Percentiles rank a stretch among this genome's conserved stretches.
These are phyloP conservation scores for Sporothrix brunneoviolacea DNA, from an alignment of 2,329 filamentous ascomycete genomes.

Conservation along the genomic window DNA sequence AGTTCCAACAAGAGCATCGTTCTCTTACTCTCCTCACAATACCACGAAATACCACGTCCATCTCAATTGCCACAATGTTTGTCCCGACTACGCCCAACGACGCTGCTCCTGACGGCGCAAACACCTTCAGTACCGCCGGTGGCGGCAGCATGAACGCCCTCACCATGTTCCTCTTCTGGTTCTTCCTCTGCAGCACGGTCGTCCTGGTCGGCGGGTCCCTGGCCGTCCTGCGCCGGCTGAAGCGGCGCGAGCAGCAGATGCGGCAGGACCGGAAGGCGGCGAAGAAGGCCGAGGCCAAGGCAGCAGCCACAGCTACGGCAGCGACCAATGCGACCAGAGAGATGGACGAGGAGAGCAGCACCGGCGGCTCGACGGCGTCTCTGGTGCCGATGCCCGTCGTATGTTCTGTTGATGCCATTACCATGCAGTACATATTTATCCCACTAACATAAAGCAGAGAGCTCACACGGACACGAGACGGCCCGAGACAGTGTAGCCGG, in stretches of 20 bases:
- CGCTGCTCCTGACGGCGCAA: too few relatives aligned
- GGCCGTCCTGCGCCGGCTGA: slow-evolving; percentile 12
- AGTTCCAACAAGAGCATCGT: too few relatives aligned
- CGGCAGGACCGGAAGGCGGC: background rate
- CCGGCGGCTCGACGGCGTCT: background rate
- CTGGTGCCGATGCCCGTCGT: background rate
- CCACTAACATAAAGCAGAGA: too few relatives aligned
- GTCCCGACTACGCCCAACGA: background rate
- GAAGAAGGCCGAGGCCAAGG: background rate
- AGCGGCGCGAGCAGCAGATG: slow-evolving; percentile 6
- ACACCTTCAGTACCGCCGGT: background rate
- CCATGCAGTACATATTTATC: too few relatives aligned
- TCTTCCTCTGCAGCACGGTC: slow-evolving; percentile 16
- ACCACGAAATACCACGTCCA: too few relatives aligned
- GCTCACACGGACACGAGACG: too few relatives aligned
- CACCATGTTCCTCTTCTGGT: slow-evolving; percentile 17
- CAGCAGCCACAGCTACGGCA: background rate
- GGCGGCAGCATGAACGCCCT: slow-evolving; percentile 11
- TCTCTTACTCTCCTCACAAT: too few relatives aligned
- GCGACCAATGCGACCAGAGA: background rate
- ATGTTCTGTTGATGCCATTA: too few relatives aligned
- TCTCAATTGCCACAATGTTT: slow-evolving; percentile 6
- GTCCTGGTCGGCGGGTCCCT: slow-evolving; percentile 10
- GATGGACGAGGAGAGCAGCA: background rate
- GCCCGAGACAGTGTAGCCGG: too few relatives aligned